These are phyloP conservation scores for Phytophthora cajani DNA, from an alignment of 352 stramenopile genomes.

Conservation along the genomic window DNA sequence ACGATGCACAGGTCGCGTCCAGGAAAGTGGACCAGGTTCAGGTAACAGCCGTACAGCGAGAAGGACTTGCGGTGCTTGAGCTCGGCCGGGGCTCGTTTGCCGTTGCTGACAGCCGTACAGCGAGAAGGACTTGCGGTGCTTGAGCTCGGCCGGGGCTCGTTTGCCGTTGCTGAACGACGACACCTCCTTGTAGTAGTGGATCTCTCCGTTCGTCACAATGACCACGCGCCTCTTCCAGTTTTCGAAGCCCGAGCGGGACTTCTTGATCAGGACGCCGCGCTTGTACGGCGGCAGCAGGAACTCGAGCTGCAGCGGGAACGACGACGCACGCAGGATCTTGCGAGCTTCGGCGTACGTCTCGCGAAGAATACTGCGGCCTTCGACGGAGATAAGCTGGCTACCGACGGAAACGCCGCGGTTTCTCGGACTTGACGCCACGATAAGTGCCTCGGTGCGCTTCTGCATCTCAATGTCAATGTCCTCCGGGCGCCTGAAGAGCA, in stretches of 20 bases:
- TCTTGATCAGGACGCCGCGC: slow-evolving; percentile 81
- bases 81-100: slow-evolving; percentile 38
- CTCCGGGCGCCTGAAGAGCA: slow-evolving; percentile 64
- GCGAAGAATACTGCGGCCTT: slow-evolving; percentile 65
- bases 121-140: slow-evolving; percentile 87
- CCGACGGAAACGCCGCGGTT: slow-evolving; percentile 62
- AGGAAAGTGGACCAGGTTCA: slow-evolving; percentile 83
- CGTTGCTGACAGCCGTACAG: slow-evolving; percentile 66
- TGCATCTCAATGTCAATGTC: slow-evolving; percentile 81
- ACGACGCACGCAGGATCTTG: slow-evolving; percentile 53
- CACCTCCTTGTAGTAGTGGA: slow-evolving; percentile 87
- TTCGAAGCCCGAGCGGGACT: slow-evolving; percentile 85
- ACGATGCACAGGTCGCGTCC: slow-evolving; percentile 82
- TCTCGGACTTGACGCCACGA: slow-evolving; percentile 64
- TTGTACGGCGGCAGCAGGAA: slow-evolving; percentile 89
- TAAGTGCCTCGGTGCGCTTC: slow-evolving; percentile 74
- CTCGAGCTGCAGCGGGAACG: slow-evolving; percentile 72
- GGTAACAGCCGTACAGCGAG: slow-evolving; percentile 82
- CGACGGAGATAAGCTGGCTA: slow-evolving; percentile 78
- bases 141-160: slow-evolving; percentile 53
- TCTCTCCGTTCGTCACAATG: slow-evolving; percentile 80
- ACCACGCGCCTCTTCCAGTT: slow-evolving; percentile 89
- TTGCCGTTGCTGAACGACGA: slow-evolving; percentile 36
- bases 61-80: slow-evolving; percentile 89
- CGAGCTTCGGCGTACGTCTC: slow-evolving; percentile 66